A percentile compares a stretch with the other conserved stretches of the same genome.
Conservation (phyloP, 1,139 yeast genomes). For the Geotrichum reessii region DNA sequence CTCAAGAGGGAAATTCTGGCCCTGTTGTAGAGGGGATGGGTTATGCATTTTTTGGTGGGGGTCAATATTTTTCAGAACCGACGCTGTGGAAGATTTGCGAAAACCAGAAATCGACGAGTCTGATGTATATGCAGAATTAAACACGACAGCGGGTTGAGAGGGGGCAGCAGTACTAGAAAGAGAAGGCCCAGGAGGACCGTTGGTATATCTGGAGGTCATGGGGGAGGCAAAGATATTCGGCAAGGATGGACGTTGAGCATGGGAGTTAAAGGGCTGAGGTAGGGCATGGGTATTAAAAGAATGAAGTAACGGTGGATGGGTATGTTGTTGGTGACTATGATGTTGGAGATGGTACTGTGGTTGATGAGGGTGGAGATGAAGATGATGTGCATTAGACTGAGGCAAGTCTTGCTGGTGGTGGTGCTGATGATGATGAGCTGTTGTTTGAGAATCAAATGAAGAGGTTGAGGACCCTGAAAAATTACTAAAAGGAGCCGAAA, state of each 20-base stretch:
- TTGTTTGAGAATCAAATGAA: neutral
- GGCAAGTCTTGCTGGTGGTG: conserved; percentile 18
- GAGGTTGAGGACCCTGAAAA: neutral
- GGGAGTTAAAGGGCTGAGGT: neutral
- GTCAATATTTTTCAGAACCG: conserved; percentile 24
- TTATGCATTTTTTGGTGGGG: conserved; percentile 26
- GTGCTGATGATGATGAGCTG: conserved; percentile 4
- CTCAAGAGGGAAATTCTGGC: neutral
- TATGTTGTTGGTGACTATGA: no score
- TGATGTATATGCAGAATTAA: conserved; percentile 32
- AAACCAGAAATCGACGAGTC: conserved; percentile 29
- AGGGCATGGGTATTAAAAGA: no score
- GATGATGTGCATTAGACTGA: conserved; percentile 7
- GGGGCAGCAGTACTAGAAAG: conserved; percentile 10
- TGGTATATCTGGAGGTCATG: neutral
- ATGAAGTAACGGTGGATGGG: no score
- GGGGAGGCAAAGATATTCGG: neutral
- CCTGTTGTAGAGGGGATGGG: conserved; percentile 12
- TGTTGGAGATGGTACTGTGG: neutral
- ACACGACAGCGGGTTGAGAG: conserved; percentile 22
- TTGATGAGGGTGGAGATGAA: conserved; percentile 6
- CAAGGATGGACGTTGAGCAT: neutral
- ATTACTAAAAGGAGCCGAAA: neutral
- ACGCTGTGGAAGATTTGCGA: conserved; percentile 27
- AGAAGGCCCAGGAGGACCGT: conserved; percentile 10